Conservation (phyloP, 169 alveolate species). For the Ichthyophthirius multifiliis region DNA sequence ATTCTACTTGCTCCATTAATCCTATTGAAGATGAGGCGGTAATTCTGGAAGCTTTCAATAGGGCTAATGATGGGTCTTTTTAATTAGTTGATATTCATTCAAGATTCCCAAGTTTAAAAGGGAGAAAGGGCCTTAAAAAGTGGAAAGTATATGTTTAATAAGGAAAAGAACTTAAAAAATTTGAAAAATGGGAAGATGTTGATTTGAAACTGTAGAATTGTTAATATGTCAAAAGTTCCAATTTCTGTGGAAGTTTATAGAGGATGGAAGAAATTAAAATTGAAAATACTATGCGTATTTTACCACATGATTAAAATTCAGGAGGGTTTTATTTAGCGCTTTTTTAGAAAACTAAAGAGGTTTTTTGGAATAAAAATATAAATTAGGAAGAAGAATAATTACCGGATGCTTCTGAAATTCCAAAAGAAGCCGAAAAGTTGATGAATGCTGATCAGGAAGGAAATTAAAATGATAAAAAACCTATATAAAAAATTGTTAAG, state of each 20-base stretch:
- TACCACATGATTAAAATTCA: conserved; percentile 94
- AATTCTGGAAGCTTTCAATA: conserved; percentile 72
- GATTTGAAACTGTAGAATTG: conserved; percentile 37
- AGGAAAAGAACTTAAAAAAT: not conserved
- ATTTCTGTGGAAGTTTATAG: conserved; percentile 68
- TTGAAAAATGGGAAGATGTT: conserved; percentile 18
- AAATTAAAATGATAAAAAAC: conserved; percentile 11
- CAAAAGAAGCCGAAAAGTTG: not conserved
- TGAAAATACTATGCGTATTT: conserved; percentile 85
- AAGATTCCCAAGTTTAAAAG: conserved; percentile 54
- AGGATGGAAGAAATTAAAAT: conserved; percentile 52
- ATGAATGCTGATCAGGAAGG: conserved; percentile 11
- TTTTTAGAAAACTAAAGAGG: conserved; percentile 60
- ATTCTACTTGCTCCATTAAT: conserved; percentile 96
- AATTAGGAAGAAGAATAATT: not conserved
- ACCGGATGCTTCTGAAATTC: not conserved
- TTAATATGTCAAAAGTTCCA: conserved; percentile 54
- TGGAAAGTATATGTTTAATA: conserved; percentile 44
- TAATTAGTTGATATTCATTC: conserved; percentile 80
- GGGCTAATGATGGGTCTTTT: conserved; percentile 62
- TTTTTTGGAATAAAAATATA: conserved; percentile 26
- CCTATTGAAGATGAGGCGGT: conserved; percentile 98
- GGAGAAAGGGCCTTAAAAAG: conserved; percentile 50
- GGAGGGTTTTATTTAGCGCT: conserved; percentile 95
- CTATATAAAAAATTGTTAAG: not conserved